Evolutionary conservation across 2,329 filamentous ascomycete genomes (phyloP).

Genomic region (Lizonia empirigonia): DNA sequence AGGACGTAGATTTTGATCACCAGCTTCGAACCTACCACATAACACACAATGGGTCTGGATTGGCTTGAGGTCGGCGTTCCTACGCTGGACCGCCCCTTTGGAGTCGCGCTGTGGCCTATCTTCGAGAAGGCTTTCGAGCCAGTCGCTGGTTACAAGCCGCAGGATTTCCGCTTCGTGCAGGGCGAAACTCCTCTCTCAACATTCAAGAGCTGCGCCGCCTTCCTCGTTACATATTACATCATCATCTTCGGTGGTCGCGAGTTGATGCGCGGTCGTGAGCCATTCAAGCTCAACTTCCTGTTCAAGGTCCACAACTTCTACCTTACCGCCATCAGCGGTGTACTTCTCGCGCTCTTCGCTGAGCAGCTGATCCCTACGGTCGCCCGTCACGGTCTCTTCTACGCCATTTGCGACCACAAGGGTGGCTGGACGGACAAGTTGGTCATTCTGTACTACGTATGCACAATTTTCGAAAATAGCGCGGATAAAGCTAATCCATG

Average conservation of each 20-base stretch:
- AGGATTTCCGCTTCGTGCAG: slow-evolving; percentile 82
- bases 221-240: slow-evolving; percentile 87
- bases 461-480: slow-evolving; percentile 47
- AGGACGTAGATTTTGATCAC: slow-evolving; percentile 4
- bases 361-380: slow-evolving; percentile 90
- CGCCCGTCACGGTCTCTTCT: slow-evolving; percentile 81
- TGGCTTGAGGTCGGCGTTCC: slow-evolving; percentile 66
- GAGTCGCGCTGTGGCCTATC: slow-evolving; percentile 88
- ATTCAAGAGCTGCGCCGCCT: slow-evolving; percentile 77
- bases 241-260: slow-evolving; percentile 93
- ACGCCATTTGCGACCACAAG: slow-evolving; percentile 77
- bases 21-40: slow-evolving; percentile 5
- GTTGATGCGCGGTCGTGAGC: slow-evolving; percentile 83
- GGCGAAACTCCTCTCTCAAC: slow-evolving; percentile 90
- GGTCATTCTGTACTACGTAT: slow-evolving; percentile 94
- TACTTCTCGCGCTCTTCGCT: slow-evolving; percentile 81
- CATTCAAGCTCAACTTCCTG: slow-evolving; percentile 83
- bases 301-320: slow-evolving; percentile 98
- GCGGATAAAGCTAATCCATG: slow-evolving; percentile 45
- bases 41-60: slow-evolving; percentile 56
- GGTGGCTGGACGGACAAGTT: slow-evolving; percentile 95
- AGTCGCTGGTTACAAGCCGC: slow-evolving; percentile 78
- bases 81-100: slow-evolving; percentile 89
- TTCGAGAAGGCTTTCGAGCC: slow-evolving; percentile 85
- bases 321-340: slow-evolving; percentile 82